These are phyloP conservation scores for Scheffersomyces lignicola DNA, from an alignment of 1,139 yeast species.

Conservation along the genomic window DNA sequence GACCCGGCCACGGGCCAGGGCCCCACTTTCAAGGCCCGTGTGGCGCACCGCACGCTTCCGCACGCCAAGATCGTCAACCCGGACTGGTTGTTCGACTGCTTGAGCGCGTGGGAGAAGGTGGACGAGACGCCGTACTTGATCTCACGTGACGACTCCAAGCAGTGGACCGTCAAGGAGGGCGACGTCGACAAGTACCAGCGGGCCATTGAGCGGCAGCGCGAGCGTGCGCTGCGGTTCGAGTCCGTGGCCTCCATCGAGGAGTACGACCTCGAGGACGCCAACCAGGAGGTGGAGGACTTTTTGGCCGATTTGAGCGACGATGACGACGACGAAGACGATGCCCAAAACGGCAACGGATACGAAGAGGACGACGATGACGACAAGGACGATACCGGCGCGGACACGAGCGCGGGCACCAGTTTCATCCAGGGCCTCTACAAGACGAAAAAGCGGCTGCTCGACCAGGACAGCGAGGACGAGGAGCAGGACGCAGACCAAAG, in stretches of 20 bases:
- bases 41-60: slow-evolving; percentile 64
- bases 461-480: slow-evolving; percentile 18
- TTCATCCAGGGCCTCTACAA: background rate
- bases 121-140: slow-evolving; percentile 64
- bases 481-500: slow-evolving; percentile 15
- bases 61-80: slow-evolving; percentile 82
- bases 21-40: slow-evolving; percentile 70
- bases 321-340: slow-evolving; percentile 41
- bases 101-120: slow-evolving; percentile 73
- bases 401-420: slow-evolving; percentile 6
- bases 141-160: slow-evolving; percentile 37
- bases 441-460: slow-evolving; percentile 8
- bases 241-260: slow-evolving; percentile 34
- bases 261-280: slow-evolving; percentile 55
- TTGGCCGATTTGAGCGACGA: slow-evolving; percentile 56
- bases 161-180: slow-evolving; percentile 42
- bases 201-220: slow-evolving; percentile 25
- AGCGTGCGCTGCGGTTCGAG: slow-evolving; percentile 22
- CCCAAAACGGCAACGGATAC: slow-evolving; percentile 31
- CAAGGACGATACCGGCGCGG: slow-evolving; percentile 11
- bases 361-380: slow-evolving; percentile 20
- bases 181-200: slow-evolving; percentile 47
- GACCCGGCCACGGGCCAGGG: slow-evolving; percentile 60
- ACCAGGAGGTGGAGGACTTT: slow-evolving; percentile 61
- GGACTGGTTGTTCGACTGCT: slow-evolving; percentile 88